Conservation (phyloP, 495 filamentous ascomycete genomes). For the Neurospora tetraspora region DNA sequence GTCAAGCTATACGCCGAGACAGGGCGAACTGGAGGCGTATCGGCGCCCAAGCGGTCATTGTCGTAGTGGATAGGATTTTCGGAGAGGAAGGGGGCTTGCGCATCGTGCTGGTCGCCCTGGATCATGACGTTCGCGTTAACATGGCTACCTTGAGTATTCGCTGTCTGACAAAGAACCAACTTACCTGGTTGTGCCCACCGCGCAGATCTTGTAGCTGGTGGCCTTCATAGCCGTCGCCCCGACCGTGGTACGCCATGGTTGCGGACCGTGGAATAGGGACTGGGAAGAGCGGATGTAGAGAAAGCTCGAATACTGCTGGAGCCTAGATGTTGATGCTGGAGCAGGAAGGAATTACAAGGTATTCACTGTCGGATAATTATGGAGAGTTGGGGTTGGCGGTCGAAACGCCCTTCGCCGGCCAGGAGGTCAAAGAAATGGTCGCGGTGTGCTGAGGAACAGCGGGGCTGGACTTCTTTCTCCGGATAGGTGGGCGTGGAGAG, state of each 20-base stretch:
- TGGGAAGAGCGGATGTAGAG: neutral
- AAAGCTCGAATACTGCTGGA: neutral
- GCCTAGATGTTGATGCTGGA: neutral
- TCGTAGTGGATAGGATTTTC: conserved; percentile 65
- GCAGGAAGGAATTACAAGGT: neutral
- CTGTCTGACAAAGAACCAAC: conserved; percentile 15
- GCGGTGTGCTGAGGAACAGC: neutral
- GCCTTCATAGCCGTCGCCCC: conserved; percentile 43
- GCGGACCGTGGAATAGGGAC: conserved; percentile 6
- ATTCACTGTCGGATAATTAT: neutral
- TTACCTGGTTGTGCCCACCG: conserved; percentile 44
- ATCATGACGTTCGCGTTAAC: neutral
- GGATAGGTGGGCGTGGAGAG: neutral
- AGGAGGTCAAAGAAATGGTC: neutral
- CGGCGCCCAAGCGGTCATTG: conserved; percentile 47
- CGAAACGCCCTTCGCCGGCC: neutral
- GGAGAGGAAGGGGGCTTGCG: conserved; percentile 62
- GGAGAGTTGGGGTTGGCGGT: neutral
- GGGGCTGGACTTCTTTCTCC: neutral
- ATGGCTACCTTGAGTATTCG: neutral
- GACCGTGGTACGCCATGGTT: conserved; percentile 40
- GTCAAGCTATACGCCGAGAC: conserved; percentile 74
- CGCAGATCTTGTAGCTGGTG: conserved; percentile 62
- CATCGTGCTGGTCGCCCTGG: conserved; percentile 45
- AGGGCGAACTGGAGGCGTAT: conserved; percentile 40